Percentiles rank a stretch among this genome's conserved stretches.
Conservation (phyloP, 2,329 filamentous ascomycete species). For the Hypoxylon sp. region DNA sequence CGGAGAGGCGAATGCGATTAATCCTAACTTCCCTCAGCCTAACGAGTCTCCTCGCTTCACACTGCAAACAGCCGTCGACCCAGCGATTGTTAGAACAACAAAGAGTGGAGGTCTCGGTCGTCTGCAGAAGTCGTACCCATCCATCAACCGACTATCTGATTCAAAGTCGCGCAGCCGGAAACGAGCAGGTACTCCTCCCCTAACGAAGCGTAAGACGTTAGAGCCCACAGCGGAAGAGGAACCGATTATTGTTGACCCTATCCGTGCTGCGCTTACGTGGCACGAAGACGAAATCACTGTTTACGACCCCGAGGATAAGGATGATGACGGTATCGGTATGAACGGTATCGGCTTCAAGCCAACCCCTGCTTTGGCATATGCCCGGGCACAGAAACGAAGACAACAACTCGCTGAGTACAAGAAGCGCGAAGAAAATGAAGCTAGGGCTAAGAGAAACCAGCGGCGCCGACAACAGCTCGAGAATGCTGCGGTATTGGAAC, state of each 20-base stretch:
- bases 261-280: slow-evolving; percentile 74
- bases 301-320: slow-evolving; percentile 73
- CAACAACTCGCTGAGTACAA: slow-evolving; percentile 74
- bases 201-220: slow-evolving; percentile 44
- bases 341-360: slow-evolving; percentile 77
- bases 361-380: slow-evolving; percentile 71
- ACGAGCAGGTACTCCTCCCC: slow-evolving; percentile 49
- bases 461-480: slow-evolving; percentile 58
- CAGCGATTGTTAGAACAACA: slow-evolving; percentile 36
- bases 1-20: slow-evolving; percentile 32
- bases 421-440: slow-evolving; percentile 71
- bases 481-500: slow-evolving; percentile 46
- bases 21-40: slow-evolving; percentile 33
- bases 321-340: slow-evolving; percentile 76
- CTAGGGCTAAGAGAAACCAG: slow-evolving; percentile 67
- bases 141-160: slow-evolving; percentile 57
- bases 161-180: slow-evolving; percentile 54
- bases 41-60: slow-evolving; percentile 36
- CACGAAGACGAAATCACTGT: slow-evolving; percentile 77
- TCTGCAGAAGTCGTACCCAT: slow-evolving; percentile 55
- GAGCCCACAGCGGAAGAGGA: slow-evolving; percentile 52
- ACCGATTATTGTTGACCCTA: slow-evolving; percentile 61
- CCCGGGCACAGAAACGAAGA: slow-evolving; percentile 67
- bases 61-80: slow-evolving; percentile 46
- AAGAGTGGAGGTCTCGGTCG: slow-evolving; percentile 39